These are phyloP conservation scores for Agrocybe pediades DNA, from an alignment of 768 basidiomycete genomes.

Conservation along the genomic window DNA sequence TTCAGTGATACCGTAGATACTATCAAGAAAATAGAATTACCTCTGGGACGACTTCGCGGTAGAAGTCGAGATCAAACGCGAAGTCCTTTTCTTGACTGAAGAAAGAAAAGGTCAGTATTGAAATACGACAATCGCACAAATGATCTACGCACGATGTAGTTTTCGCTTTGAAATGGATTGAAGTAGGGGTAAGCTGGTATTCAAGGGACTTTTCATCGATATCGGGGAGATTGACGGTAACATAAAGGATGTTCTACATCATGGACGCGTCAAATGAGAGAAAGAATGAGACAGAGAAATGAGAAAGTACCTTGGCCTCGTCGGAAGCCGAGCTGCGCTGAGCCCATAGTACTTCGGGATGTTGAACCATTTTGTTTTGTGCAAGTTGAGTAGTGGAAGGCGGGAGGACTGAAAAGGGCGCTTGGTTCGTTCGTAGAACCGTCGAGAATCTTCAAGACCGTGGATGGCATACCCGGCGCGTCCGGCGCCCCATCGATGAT, in stretches of 20 bases:
- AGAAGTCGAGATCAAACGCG: slow-evolving; percentile 78
- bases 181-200: slow-evolving; percentile 58
- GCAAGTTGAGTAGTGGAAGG: background rate
- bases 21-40: slow-evolving; percentile 37
- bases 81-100: slow-evolving; percentile 59
- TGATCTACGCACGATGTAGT: slow-evolving; percentile 56
- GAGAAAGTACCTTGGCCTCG: slow-evolving; percentile 61
- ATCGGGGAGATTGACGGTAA: slow-evolving; percentile 85
- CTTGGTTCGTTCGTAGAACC: slow-evolving; percentile 33
- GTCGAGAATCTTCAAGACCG: slow-evolving; percentile 41
- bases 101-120: background rate
- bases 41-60: slow-evolving; percentile 73
- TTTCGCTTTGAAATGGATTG: slow-evolving; percentile 65
- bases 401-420: slow-evolving; percentile 11
- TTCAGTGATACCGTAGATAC: background rate
- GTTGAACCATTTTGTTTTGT: slow-evolving; percentile 46
- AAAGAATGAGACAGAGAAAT: slow-evolving; percentile 7
- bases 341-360: slow-evolving; percentile 95
- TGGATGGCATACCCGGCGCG: slow-evolving; percentile 15
- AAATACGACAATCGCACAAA: background rate
- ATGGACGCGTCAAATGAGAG: slow-evolving; percentile 21
- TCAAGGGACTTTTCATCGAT: slow-evolving; percentile 60
- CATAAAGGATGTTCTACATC: slow-evolving; percentile 77
- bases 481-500: background rate
- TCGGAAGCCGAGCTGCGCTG: slow-evolving; percentile 77